Percentiles rank a stretch among this genome's conserved stretches.
phyloP scores from a whole-genome alignment of 2,329 filamentous ascomycete species.

The Chaetothyriales sp. region DNA sequence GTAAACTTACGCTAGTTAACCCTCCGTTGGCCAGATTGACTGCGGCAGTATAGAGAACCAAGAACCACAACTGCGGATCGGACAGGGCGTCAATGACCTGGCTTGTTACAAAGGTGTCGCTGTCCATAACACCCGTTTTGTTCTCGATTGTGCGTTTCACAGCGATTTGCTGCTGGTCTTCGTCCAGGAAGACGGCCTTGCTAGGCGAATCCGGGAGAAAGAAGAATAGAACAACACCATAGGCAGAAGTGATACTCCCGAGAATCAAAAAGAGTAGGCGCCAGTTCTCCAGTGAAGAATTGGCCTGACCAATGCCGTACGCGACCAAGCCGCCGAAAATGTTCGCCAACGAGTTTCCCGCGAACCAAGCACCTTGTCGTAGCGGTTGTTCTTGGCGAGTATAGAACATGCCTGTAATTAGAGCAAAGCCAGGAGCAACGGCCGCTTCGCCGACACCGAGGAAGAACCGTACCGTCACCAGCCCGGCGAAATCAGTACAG shows the following conservation, averaged over 20 bases:
- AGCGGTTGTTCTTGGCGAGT: slow-evolving; percentile 23
- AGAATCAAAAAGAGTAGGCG: slow-evolving; percentile 41
- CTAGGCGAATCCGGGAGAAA: slow-evolving; percentile 39
- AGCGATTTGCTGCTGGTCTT: slow-evolving; percentile 34
- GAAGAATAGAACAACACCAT: slow-evolving; percentile 14
- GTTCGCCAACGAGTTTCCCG: slow-evolving; percentile 23
- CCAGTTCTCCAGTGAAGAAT: slow-evolving; percentile 27
- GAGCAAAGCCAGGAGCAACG: slow-evolving; percentile 25
- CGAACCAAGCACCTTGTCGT: slow-evolving; percentile 24
- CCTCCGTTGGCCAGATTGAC: slow-evolving; percentile 45
- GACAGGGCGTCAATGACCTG: slow-evolving; percentile 34
- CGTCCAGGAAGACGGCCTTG: slow-evolving; percentile 31
- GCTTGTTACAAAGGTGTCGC: slow-evolving; percentile 33
- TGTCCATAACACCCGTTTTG: slow-evolving; percentile 39
- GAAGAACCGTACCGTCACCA: slow-evolving; percentile 31
- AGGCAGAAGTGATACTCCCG: slow-evolving; percentile 21
- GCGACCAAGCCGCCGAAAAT: slow-evolving; percentile 33
- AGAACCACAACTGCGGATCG: slow-evolving; percentile 46
- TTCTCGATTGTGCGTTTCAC: slow-evolving; percentile 40
- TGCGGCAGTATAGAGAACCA: slow-evolving; percentile 40
- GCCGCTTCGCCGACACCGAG: slow-evolving; percentile 30
- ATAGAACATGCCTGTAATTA: slow-evolving; percentile 30
- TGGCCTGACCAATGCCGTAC: slow-evolving; percentile 28
- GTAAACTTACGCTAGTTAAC: slow-evolving; percentile 36
- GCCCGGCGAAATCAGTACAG: slow-evolving; percentile 19